Base-by-base conservation (phyloP, 345 rosid species). In the Reutealis trisperma region DNA sequence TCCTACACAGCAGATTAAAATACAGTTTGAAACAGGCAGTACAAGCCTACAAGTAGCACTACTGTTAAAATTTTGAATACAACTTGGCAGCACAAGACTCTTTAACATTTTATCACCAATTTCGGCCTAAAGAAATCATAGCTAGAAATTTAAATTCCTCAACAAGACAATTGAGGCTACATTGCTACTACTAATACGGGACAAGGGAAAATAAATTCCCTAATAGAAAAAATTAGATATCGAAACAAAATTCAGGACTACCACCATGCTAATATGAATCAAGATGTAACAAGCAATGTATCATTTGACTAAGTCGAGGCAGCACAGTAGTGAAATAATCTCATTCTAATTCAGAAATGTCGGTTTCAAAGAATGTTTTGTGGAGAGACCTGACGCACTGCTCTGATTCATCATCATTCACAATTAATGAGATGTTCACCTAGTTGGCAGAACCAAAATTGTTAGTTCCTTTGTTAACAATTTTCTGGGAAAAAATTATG, bases 361-460 rank as follows among this genome's bases (percentile, higher is more conserved):
- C 78, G n/a, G 77, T 78, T 77, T 92, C 94, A 51, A 96, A 93
- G 89, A 96, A 96, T 52, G 91, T 77, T 2, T 77, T 27, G 79
- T 92, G 99, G 70, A 96, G 93, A 76, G 96, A 90, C 79, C 88
- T 85, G 32, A 96, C 98, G 74, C 94, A 93, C 71, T 88, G 87
- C 80, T 93, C 97, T 16, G 98, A 90, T 87, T 96, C 97, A 5
- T 86, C 77, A 49, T 92, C 95, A 57, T 93, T 85, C 79, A 96
- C 98, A 6, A 93, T 90, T 86, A 96, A 80, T 18, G 98, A 96
- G 74, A 93, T 93, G 74, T 96, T 96, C 67, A 96, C 99, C 99
- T 93, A 80, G 66, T 19, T 11, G 18, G 44, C n/a, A 61, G 54
- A 51, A 10, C 9, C 37, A 70, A 37, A 65, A 52, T 11, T 14